Evolutionary conservation across 345 rosid genomes (phyloP), one percentile per base, ranked within the genome.

Genomic region (Physaria fendleri): DNA sequence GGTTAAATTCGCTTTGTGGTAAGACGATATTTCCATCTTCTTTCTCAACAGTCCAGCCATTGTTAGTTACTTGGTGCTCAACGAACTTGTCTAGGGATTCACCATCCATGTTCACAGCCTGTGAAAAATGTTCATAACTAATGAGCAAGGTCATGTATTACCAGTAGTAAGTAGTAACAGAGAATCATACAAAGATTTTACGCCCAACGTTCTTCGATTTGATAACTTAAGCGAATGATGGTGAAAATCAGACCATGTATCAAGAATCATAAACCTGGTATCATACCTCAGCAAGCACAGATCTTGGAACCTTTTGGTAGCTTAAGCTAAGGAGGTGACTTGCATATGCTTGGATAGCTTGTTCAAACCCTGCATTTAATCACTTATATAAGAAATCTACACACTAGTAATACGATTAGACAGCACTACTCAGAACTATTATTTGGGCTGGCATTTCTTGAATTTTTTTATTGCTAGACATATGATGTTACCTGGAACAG

Each of bases 201-300:
- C 48, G 43, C 33, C 28, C 5, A 14, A 43, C n/a, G 15, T 35
- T 40, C 16, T 23, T 14, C 9, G 8, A 38, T 32, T 54, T 39
- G 16, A 8, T 33, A 15, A 35, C 39, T n/a, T 33, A 37, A 37
- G 7, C 7, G 27, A 44, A 2, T 2, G 38, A 27, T 21, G 28
- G 13, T 12, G 13, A 54, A 21, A 38, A 56, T 6, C 6, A 24
- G 2, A 23, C 13, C 10, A 35, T 25, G 10, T 28, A 28, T 61
- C 23, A 30, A 39, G 11, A 47, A 47, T 46, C 21, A 61, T 54
- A 28, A 51, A 53, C 12, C 28, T 2, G 55, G 24, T 3, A 55
- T 45, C 77, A 72, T 83, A 93, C 99, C 97, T 90, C 99, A 16
- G 97, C 92, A 50, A 93, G 80, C 20, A 93, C 87, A 64, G 87